Percentiles rank a stretch among this genome's conserved stretches.
Evolutionary conservation across 495 filamentous ascomycete species (phyloP).

Genomic region (Chaetomidium leptoderma): DNA sequence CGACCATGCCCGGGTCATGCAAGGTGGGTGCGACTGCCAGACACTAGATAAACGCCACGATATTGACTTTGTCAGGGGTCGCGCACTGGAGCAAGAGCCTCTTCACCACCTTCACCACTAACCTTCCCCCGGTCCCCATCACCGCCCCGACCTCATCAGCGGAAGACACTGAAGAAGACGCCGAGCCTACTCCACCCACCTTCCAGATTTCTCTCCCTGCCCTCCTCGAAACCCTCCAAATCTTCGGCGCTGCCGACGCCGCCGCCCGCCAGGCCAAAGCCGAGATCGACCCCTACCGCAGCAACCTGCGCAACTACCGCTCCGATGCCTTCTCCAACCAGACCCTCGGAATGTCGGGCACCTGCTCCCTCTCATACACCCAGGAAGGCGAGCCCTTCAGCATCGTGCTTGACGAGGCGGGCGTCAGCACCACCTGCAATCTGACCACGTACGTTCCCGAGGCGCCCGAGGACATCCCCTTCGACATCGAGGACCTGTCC

Average conservation of each 20-base stretch:
- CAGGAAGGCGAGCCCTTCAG: slow-evolving; percentile 68
- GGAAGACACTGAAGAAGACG: slow-evolving; percentile 31
- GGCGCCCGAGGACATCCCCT: slow-evolving; percentile 68
- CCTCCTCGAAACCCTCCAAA: slow-evolving; percentile 89
- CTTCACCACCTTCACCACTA: slow-evolving; percentile 74
- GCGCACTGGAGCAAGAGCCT: slow-evolving; percentile 70
- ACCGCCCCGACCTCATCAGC: background rate
- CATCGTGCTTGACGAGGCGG: slow-evolving; percentile 75
- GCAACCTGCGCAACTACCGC: slow-evolving; percentile 52
- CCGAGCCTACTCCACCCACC: slow-evolving; percentile 38
- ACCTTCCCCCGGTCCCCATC: slow-evolving; percentile 31
- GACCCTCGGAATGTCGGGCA: slow-evolving; percentile 68
- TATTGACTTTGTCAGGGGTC: slow-evolving; percentile 50
- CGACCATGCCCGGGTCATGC: slow-evolving; percentile 79
- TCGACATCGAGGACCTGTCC: slow-evolving; percentile 69
- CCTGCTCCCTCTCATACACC: slow-evolving; percentile 75
- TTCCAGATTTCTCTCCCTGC: slow-evolving; percentile 86
- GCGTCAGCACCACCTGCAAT: slow-evolving; percentile 87
- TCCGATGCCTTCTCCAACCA: slow-evolving; percentile 71
- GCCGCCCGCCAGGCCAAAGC: slow-evolving; percentile 50
- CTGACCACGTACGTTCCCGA: slow-evolving; percentile 83
- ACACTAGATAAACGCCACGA: background rate
- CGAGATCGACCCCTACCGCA: slow-evolving; percentile 48
- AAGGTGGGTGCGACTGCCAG: slow-evolving; percentile 50
- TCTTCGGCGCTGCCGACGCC: slow-evolving; percentile 76